These are phyloP conservation scores for Ogataea paraovalis DNA, from an alignment of 805 yeast species.

Conservation along the genomic window DNA sequence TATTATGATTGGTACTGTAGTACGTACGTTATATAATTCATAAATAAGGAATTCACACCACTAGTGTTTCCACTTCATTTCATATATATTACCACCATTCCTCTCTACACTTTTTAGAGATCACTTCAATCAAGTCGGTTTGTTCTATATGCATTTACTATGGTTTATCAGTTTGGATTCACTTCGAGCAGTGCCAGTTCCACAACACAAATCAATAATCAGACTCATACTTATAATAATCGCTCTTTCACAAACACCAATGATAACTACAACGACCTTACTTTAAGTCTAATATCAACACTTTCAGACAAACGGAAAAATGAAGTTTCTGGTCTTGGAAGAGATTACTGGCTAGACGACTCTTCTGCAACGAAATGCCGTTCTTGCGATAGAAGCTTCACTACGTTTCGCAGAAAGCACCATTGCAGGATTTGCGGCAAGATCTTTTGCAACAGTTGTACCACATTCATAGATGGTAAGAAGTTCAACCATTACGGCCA, in stretches of 20 bases:
- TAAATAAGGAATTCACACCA: too few relatives aligned
- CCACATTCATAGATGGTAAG: conserved; percentile 64
- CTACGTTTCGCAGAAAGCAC: conserved; percentile 85
- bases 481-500: conserved; percentile 61
- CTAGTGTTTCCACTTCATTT: too few relatives aligned
- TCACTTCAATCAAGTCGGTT: too few relatives aligned
- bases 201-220: conserved; percentile 24
- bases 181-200: conserved; percentile 21
- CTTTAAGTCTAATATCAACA: conserved; percentile 22
- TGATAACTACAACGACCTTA: conserved; percentile 22
- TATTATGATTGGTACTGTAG: too few relatives aligned
- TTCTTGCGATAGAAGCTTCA: conserved; percentile 73
- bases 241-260: conserved; percentile 4
- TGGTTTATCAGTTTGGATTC: conserved; percentile 7
- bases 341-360: conserved; percentile 95
- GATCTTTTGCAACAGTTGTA: conserved; percentile 84
- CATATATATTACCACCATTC: too few relatives aligned
- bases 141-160: too few relatives aligned
- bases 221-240: conserved; percentile 13
- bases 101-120: too few relatives aligned
- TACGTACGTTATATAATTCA: too few relatives aligned
- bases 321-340: conserved; percentile 45
- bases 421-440: conserved; percentile 97
- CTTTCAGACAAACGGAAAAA: conserved; percentile 16
- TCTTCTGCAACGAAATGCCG: conserved; percentile 87